Evolutionary conservation across 75 land plant genomes (phyloP), one percentile per base, ranked within the genome.

Genomic region (Larix kaempferi): DNA sequence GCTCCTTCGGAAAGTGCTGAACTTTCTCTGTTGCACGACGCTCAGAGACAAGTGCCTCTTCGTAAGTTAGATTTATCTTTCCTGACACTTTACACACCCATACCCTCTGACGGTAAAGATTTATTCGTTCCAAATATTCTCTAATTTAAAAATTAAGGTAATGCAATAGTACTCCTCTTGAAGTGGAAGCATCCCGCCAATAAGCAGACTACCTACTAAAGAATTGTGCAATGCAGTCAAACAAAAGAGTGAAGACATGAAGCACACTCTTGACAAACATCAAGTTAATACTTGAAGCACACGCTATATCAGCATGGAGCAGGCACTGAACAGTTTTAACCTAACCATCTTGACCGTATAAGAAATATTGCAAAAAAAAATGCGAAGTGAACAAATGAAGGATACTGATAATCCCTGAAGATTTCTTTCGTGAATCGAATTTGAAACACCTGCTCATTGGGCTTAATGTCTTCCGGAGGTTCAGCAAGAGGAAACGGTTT

Each of bases 1-100:
- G 83, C 62, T 96, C 98, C 77, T 87, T 80, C 27, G 99, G 99
- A 73, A 96, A 88, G 49, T 88, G 78, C 59, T 91, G 90, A 82
- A 86, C 87, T 74, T 85, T 90, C 71, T 94, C 86, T 19, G 78
- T 78, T 17, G 99, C 99, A 55, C 71, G 82, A 33, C 86, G 72
- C 69, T 96, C 99, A 17, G 99, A 96, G 3, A 90, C 88, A 78
- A 96, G 78, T 14, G 99, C 99, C 63, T 94, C 94, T 80, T 96
- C 99, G 84, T 90, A 96, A 16, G 94, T 94, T 80, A 96, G 77
- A 74, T 92, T 90, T n/a, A 49, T 54, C 76, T 96, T 96, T 39
- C 93, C 98, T 13, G 95, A 92, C 21, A 90, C 86, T 84, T 92
- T 92, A 74, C 99, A 96, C 37, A 86, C 85, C 99, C 99, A 96